phyloP scores from a whole-genome alignment of 2,329 filamentous ascomycete genomes.

The Paraphoma chrysanthemicola region DNA sequence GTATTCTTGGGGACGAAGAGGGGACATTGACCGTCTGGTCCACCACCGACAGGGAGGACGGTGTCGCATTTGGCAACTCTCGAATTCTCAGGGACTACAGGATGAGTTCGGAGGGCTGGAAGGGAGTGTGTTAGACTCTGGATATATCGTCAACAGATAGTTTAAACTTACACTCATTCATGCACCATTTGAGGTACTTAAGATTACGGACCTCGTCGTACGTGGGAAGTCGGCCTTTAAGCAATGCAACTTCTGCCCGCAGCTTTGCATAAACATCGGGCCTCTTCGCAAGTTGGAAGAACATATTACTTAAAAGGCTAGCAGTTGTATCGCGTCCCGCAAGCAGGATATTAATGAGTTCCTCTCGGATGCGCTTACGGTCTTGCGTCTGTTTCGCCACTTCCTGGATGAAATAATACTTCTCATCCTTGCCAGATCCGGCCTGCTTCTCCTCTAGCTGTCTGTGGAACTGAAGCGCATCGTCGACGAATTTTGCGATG shows the following conservation, averaged over 20 bases:
- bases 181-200: constrained; percentile 65
- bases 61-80: constrained; percentile 59
- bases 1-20: constrained; percentile 59
- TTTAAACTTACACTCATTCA: constrained; percentile 63
- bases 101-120: constrained; percentile 61
- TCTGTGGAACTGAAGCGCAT: constrained; percentile 48
- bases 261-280: constrained; percentile 47
- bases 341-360: constrained; percentile 56
- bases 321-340: constrained; percentile 52
- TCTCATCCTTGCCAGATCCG: constrained; percentile 37
- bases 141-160: not conserved
- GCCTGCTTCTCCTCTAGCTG: constrained; percentile 40
- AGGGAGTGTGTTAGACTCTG: not conserved
- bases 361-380: constrained; percentile 51
- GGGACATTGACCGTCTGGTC: constrained; percentile 57
- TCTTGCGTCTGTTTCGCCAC: constrained; percentile 55
- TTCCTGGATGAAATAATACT: constrained; percentile 57
- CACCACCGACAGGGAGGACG: constrained; percentile 58
- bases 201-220: constrained; percentile 66
- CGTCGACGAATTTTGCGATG: constrained; percentile 54
- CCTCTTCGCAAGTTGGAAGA: constrained; percentile 48
- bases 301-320: constrained; percentile 49
- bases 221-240: constrained; percentile 51
- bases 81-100: constrained; percentile 62
- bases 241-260: constrained; percentile 45